Percentiles rank a stretch among this genome's conserved stretches.
Evolutionary conservation across 345 rosid species (phyloP).

Genomic region (Hibiscus mutabilis): DNA sequence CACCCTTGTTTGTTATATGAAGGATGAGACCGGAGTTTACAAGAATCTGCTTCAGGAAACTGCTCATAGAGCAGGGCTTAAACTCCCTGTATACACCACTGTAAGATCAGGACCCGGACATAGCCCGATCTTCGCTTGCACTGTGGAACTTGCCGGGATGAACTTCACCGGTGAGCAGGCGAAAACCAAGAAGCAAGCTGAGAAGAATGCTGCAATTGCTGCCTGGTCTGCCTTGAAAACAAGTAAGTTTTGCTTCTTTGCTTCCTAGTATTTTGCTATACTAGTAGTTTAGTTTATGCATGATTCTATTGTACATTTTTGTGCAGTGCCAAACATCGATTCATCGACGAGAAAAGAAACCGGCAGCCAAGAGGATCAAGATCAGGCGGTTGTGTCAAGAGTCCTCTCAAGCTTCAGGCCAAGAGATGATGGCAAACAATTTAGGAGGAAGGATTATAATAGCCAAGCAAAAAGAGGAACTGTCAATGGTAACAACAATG

Average conservation of each 20-base stretch:
- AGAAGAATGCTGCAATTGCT: constrained; percentile 70
- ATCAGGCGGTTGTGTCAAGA: constrained; percentile 46
- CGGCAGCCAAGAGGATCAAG: constrained; percentile 39
- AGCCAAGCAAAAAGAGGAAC: constrained; percentile 43
- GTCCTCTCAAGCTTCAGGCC: constrained; percentile 45
- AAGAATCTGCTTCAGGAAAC: constrained; percentile 79
- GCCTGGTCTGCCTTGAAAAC: constrained; percentile 71
- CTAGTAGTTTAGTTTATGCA: no score
- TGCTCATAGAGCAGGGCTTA: constrained; percentile 68
- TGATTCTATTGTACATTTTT: constrained; percentile 1
- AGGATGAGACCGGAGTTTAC: constrained; percentile 78
- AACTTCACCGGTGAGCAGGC: constrained; percentile 57
- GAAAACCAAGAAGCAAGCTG: constrained; percentile 72
- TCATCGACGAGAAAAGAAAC: constrained; percentile 27
- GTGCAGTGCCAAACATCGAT: constrained; percentile 43
- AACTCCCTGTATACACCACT: constrained; percentile 58
- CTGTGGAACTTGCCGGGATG: constrained; percentile 64
- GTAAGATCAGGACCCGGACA: constrained; percentile 73
- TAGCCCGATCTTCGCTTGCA: constrained; percentile 50
- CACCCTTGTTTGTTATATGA: constrained; percentile 1
- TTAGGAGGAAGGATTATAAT: constrained; percentile 38
- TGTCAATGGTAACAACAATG: constrained; percentile 16
- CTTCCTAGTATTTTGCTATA: background rate
- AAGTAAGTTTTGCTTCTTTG: constrained; percentile 18
- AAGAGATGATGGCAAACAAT: constrained; percentile 33